A percentile compares a stretch with the other conserved stretches of the same genome.
Conservation (phyloP, 768 basidiomycete species). For the Kondoa subrosea region DNA sequence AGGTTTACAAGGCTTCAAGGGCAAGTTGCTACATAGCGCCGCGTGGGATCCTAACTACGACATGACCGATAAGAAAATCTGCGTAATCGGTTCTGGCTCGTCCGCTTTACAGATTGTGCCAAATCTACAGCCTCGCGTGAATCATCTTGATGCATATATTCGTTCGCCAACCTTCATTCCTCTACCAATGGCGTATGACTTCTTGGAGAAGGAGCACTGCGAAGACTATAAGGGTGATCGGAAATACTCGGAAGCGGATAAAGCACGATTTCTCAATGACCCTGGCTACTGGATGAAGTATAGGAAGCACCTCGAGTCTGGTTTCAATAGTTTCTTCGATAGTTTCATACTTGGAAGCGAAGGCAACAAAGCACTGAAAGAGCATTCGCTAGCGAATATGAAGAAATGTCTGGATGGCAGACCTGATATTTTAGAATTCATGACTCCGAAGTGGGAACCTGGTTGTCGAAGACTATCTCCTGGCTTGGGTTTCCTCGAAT, state of each 20-base stretch:
- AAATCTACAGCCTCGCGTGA: slow-evolving; percentile 9
- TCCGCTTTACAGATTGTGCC: slow-evolving; percentile 18
- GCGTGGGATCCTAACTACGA: slow-evolving; percentile 37
- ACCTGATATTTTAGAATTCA: slow-evolving; percentile 9
- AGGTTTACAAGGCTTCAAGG: slow-evolving; percentile 44
- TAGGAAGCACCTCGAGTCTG: not conserved
- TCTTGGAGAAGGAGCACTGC: not conserved
- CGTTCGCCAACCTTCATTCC: not conserved
- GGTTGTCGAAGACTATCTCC: slow-evolving; percentile 17
- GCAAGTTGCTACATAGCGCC: slow-evolving; percentile 48
- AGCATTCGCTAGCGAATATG: slow-evolving; percentile 6
- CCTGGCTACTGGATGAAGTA: not conserved
- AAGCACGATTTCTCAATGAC: not conserved
- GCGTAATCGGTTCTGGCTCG: slow-evolving; percentile 25
- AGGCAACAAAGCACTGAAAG: slow-evolving; percentile 2
- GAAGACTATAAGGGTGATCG: not conserved
- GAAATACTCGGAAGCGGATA: slow-evolving; percentile 3
- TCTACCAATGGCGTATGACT: not conserved
- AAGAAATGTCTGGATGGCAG: slow-evolving; percentile 5
- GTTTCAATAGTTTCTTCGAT: not conserved
- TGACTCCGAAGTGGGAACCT: slow-evolving; percentile 16
- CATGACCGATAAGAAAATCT: slow-evolving; percentile 27
- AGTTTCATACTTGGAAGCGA: slow-evolving; percentile 9
- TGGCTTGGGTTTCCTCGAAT: slow-evolving; percentile 18
- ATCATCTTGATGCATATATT: slow-evolving; percentile 11